A percentile compares a stretch with the other conserved stretches of the same genome.
phyloP scores from a whole-genome alignment of 441 rosid genomes.

The Croton laevigatus region DNA sequence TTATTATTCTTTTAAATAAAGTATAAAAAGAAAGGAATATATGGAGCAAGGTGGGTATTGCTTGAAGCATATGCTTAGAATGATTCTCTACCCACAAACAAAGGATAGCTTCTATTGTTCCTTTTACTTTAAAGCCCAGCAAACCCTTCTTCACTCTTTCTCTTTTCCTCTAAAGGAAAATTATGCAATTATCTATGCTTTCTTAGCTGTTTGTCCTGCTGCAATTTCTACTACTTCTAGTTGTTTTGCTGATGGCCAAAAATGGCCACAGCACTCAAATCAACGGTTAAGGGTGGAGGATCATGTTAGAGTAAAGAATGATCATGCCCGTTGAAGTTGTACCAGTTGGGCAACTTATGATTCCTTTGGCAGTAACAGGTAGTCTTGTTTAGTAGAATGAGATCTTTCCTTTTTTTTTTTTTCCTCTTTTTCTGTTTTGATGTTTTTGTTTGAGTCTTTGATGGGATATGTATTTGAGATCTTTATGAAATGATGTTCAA shows the following conservation, averaged over 20 bases:
- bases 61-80: slow-evolving; percentile 49
- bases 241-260: background rate
- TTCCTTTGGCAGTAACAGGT: slow-evolving; percentile 45
- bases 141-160: slow-evolving; percentile 20
- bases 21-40: slow-evolving; percentile 4
- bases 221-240: background rate
- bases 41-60: slow-evolving; percentile 33
- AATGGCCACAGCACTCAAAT: background rate
- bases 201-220: background rate
- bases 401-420: too few species aligned
- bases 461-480: too few species aligned
- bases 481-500: too few species aligned
- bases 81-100: slow-evolving; percentile 36
- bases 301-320: slow-evolving; percentile 5
- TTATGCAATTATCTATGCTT: slow-evolving; percentile 12
- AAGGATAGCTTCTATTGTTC: background rate
- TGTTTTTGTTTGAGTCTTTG: too few species aligned
- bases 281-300: slow-evolving; percentile 23
- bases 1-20: slow-evolving; percentile 12
- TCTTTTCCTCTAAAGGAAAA: slow-evolving; percentile 11
- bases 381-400: background rate
- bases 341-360: slow-evolving; percentile 50
- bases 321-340: slow-evolving; percentile 14
- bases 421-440: too few species aligned
- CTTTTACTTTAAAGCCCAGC: slow-evolving; percentile 24